Evolutionary conservation across 805 yeast genomes (phyloP).

Genomic region (Aciculoconidium aculeatum): DNA sequence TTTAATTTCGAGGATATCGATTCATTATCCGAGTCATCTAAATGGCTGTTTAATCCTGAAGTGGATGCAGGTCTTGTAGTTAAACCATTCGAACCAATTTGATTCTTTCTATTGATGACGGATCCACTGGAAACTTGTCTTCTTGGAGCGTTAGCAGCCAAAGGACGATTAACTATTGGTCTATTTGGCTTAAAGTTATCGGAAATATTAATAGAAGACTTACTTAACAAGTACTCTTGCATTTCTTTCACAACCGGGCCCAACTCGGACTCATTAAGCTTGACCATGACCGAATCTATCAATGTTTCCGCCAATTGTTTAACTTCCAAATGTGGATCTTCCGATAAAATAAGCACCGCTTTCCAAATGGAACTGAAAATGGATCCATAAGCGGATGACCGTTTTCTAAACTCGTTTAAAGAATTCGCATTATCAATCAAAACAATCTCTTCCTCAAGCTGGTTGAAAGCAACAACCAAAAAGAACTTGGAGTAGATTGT

Average conservation of each 20-base stretch:
- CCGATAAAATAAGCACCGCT: slow-evolving; percentile 68
- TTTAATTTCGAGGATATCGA: slow-evolving; percentile 30
- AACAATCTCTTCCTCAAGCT: slow-evolving; percentile 73
- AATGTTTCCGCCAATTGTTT: slow-evolving; percentile 64
- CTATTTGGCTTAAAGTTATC: slow-evolving; percentile 35
- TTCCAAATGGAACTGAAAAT: slow-evolving; percentile 86
- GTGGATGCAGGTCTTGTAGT: slow-evolving; percentile 26
- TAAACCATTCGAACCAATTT: slow-evolving; percentile 23
- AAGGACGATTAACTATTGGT: slow-evolving; percentile 31
- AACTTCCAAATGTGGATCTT: slow-evolving; percentile 85
- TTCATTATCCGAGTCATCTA: slow-evolving; percentile 18
- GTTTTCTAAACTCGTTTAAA: slow-evolving; percentile 58
- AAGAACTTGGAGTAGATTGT: slow-evolving; percentile 66
- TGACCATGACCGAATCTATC: slow-evolving; percentile 64
- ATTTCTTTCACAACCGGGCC: slow-evolving; percentile 59
- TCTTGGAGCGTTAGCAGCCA: slow-evolving; percentile 13
- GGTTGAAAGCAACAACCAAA: slow-evolving; percentile 79
- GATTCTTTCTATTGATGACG: slow-evolving; percentile 16
- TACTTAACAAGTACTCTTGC: slow-evolving; percentile 57
- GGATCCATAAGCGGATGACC: slow-evolving; percentile 81
- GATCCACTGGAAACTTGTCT: slow-evolving; percentile 22
- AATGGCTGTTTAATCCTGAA: slow-evolving; percentile 11
- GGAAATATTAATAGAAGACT: slow-evolving; percentile 34
- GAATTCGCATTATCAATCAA: slow-evolving; percentile 55
- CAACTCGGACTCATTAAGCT: slow-evolving; percentile 59